Percentiles rank a stretch among this genome's conserved stretches.
These are phyloP conservation scores for Zasmidium cellare DNA, from an alignment of 2,329 filamentous ascomycete species.

Conservation along the genomic window DNA sequence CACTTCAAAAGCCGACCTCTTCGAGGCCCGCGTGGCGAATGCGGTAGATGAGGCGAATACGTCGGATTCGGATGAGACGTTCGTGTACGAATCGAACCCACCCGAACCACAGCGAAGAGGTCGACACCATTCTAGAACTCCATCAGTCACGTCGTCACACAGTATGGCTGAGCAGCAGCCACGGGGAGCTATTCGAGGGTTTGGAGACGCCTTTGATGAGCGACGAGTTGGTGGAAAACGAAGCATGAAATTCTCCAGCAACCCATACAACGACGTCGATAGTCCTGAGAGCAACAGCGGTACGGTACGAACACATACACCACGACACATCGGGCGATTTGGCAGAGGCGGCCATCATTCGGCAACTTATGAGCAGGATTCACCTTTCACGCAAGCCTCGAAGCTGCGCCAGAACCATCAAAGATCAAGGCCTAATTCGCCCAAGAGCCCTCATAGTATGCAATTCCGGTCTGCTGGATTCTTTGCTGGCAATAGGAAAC, in stretches of 20 bases:
- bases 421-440: constrained; percentile 65
- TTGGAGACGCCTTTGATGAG: constrained; percentile 65
- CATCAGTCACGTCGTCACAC: constrained; percentile 79
- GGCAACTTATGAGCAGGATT: constrained; percentile 73
- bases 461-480: constrained; percentile 40
- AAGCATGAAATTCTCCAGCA: constrained; percentile 94
- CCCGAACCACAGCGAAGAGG: constrained; percentile 62
- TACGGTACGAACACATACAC: constrained; percentile 59
- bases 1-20: constrained; percentile 95
- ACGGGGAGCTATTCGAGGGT: constrained; percentile 59
- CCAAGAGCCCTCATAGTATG: constrained; percentile 52
- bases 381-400: constrained; percentile 70
- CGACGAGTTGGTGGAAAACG: constrained; percentile 72
- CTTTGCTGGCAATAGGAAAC: constrained; percentile 49
- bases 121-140: constrained; percentile 89
- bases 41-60: constrained; percentile 95
- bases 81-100: constrained; percentile 98
- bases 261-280: constrained; percentile 65
- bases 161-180: constrained; percentile 66
- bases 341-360: constrained; percentile 70
- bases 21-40: constrained; percentile 94
- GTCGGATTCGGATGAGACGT: constrained; percentile 96
- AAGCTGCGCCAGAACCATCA: constrained; percentile 61
- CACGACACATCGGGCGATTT: constrained; percentile 79
- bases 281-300: constrained; percentile 42